Percentiles rank a stretch among this genome's conserved stretches.
These are phyloP conservation scores for Mitragyna speciosa DNA, from an alignment of 257 asterid genomes.

Conservation along the genomic window DNA sequence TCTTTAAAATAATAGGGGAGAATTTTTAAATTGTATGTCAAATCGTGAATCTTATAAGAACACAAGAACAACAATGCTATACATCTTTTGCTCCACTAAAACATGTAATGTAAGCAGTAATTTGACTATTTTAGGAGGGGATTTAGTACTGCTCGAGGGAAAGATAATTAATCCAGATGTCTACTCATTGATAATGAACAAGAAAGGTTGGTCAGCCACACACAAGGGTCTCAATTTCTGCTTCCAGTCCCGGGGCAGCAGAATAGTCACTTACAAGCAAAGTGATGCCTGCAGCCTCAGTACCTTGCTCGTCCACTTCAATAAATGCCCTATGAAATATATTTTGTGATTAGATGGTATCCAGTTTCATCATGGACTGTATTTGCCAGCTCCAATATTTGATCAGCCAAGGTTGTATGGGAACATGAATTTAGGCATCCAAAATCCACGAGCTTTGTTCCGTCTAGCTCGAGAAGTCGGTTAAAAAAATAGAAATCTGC, in stretches of 20 bases:
- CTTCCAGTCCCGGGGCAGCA: no score
- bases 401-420: background rate
- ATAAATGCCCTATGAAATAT: background rate
- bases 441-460: background rate
- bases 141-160: conserved; percentile 11
- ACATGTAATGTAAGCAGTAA: no score
- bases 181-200: conserved; percentile 12
- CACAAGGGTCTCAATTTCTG: no score
- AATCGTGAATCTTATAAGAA: no score
- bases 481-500: background rate
- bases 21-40: no score
- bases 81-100: no score
- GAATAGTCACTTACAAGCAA: no score
- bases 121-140: background rate
- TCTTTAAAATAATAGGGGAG: no score
- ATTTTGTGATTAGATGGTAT: background rate
- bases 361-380: background rate
- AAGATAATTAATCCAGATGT: conserved; percentile 3
- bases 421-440: conserved; percentile 1
- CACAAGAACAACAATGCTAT: no score
- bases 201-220: conserved; percentile 23
- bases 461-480: background rate
- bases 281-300: conserved; percentile 17
- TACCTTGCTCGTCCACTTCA: conserved; percentile 22
- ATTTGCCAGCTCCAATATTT: background rate